Conservation (phyloP, 176 grass and related monocot genomes). For the Carex kokanica region DNA sequence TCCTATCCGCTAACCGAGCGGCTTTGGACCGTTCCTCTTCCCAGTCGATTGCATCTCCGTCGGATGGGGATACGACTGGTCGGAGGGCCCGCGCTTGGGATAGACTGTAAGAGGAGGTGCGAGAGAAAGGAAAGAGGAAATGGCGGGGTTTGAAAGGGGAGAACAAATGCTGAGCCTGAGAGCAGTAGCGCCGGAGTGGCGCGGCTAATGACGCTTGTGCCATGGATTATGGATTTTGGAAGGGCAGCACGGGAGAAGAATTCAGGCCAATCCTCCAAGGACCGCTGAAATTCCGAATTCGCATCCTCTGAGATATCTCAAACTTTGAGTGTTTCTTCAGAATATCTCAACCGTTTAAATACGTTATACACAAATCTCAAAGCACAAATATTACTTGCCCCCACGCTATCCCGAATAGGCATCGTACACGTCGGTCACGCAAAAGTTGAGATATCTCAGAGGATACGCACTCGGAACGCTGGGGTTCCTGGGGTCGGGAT, state of each 20-base stretch:
- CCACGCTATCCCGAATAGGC: no score
- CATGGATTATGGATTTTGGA: constrained; percentile 18
- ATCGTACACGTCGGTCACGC: no score
- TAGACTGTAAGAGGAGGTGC: not conserved
- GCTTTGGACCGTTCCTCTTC: not conserved
- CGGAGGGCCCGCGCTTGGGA: constrained; percentile 30
- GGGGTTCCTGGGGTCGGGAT: no score
- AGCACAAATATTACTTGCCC: no score
- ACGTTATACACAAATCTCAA: no score
- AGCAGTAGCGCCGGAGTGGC: constrained; percentile 33
- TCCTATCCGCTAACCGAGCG: constrained; percentile 20
- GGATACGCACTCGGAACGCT: no score
- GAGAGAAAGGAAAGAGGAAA: constrained; percentile 32
- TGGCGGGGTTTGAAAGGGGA: constrained; percentile 19
- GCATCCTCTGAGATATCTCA: no score
- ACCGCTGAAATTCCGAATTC: no score
- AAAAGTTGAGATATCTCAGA: no score
- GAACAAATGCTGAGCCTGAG: constrained; percentile 36
- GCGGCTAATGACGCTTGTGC: constrained; percentile 29
- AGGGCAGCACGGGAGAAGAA: not conserved
- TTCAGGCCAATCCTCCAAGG: not conserved
- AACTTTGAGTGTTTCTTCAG: no score
- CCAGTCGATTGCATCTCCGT: constrained; percentile 30
- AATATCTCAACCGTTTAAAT: no score
- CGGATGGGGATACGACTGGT: constrained; percentile 29